A percentile compares a stretch with the other conserved stretches of the same genome.
phyloP scores from a whole-genome alignment of 352 stramenopile genomes.

The Albugo candida region DNA sequence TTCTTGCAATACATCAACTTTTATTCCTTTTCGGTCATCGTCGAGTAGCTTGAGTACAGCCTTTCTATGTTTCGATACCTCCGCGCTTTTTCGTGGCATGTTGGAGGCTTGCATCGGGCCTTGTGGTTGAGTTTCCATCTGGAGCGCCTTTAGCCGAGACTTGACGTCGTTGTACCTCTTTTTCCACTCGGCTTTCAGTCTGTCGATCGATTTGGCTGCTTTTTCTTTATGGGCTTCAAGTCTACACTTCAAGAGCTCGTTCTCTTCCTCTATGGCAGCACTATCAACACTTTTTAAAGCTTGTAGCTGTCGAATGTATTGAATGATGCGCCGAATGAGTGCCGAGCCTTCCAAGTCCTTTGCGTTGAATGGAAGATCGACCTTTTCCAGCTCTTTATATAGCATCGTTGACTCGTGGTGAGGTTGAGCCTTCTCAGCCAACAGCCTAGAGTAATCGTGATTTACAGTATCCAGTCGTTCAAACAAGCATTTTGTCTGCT shows the following conservation, averaged over 20 bases:
- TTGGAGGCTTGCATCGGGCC: too few relatives aligned
- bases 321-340: too few relatives aligned
- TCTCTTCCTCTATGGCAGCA: neutral
- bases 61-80: neutral
- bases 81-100: too few relatives aligned
- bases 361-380: neutral
- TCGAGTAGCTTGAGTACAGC: neutral
- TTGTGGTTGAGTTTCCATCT: neutral
- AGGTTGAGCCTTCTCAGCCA: neutral
- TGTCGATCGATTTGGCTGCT: neutral
- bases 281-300: too few relatives aligned
- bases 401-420: neutral
- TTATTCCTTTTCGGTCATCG: neutral
- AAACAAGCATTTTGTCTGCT: too few relatives aligned
- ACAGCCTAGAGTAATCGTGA: neutral
- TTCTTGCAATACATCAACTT: slow-evolving; percentile 8
- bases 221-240: neutral
- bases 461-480: too few relatives aligned
- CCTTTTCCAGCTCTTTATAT: neutral
- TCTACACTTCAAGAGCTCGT: neutral
- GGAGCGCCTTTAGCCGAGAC: neutral
- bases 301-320: too few relatives aligned
- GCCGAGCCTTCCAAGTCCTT: too few relatives aligned
- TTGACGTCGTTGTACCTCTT: neutral
- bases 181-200: neutral